Base-by-base conservation (phyloP, 2,329 filamentous ascomycete species). In the Clarireedia hainanense region DNA sequence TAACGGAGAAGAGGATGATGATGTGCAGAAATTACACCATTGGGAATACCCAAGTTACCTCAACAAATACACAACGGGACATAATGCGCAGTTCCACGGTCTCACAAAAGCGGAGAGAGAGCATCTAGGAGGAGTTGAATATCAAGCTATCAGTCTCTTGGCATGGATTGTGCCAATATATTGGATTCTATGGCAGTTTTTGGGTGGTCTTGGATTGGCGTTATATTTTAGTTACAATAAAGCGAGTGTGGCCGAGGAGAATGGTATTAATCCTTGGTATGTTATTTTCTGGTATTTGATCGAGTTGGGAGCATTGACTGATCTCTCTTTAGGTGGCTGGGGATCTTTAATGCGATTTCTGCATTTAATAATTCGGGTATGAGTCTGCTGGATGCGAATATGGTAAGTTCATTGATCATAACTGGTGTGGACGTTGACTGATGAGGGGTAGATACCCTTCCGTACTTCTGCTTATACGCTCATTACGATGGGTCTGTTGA, bases 341-440 rank as follows among this genome's bases (percentile, higher is more conserved):
- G 84, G 42, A 77, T 82, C 46, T 88, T 88, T 70, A 83, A 85
- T 58, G 81, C 80, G 2, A 77, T 82, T 4, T 85, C 81, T 17
- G 84, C 84, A 0, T 88, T 88, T 69, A 86, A 86, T 69, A 88
- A 87, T 61, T 83, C 78, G n/a, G 84, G 84, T 42, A 85, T 88
- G 82, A 80, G 79, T 20, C 72, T 87, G 37, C 70, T 87, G 12
- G 83, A 88, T 65, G 76, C 79, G 42, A 86, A 85, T 64, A 84
- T 89, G 71, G 72, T 72, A 58, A 72, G 59, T 57, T 27, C 5
- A 12, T 10, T 1, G 34, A 42, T 6, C 53, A 7, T 52, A 43
- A 27, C 14, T 60, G 15, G 58, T 40, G 2, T 6, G 23, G 6
- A 47, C 3, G 39, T 36, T 48, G 20, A 47, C 6, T 34, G 10